A percentile compares a stretch with the other conserved stretches of the same genome.
Evolutionary conservation across 2,329 filamentous ascomycete genomes (phyloP).

Genomic region (Aspergillus puulaauensis): DNA sequence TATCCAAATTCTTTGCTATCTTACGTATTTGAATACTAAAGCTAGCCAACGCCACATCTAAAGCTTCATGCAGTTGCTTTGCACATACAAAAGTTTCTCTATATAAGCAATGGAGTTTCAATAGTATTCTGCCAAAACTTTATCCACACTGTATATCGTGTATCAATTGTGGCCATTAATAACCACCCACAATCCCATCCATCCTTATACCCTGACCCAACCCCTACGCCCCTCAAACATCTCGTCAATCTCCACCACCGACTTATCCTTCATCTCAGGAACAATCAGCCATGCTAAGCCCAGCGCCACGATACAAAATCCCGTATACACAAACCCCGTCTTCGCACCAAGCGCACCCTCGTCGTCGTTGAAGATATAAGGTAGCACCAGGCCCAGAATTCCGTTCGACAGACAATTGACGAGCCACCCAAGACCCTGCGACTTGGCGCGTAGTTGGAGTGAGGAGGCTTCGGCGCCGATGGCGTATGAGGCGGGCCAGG

Average conservation of each 20-base stretch:
- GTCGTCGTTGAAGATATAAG: conserved; percentile 54
- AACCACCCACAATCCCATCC: no score
- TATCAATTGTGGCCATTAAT: not conserved
- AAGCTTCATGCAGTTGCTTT: no score
- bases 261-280: conserved; percentile 56
- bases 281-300: conserved; percentile 46
- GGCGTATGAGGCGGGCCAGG: conserved; percentile 39
- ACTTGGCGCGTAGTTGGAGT: conserved; percentile 38
- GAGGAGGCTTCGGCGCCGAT: conserved; percentile 37
- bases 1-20: no score
- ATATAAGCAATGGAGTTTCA: no score
- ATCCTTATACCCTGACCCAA: conserved; percentile 8
- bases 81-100: no score
- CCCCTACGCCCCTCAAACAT: conserved; percentile 32
- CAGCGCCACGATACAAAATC: conserved; percentile 29
- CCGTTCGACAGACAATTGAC: conserved; percentile 42
- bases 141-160: not conserved
- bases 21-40: no score
- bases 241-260: conserved; percentile 49
- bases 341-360: conserved; percentile 43
- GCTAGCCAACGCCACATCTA: no score
- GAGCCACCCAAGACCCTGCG: conserved; percentile 44
- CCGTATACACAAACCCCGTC: conserved; percentile 43
- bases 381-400: conserved; percentile 48
- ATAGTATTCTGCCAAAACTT: not conserved